A percentile compares a stretch with the other conserved stretches of the same genome.
These are phyloP conservation scores for Mayamaea pseudoterrestris DNA, from an alignment of 108 stramenopile species.

Conservation along the genomic window DNA sequence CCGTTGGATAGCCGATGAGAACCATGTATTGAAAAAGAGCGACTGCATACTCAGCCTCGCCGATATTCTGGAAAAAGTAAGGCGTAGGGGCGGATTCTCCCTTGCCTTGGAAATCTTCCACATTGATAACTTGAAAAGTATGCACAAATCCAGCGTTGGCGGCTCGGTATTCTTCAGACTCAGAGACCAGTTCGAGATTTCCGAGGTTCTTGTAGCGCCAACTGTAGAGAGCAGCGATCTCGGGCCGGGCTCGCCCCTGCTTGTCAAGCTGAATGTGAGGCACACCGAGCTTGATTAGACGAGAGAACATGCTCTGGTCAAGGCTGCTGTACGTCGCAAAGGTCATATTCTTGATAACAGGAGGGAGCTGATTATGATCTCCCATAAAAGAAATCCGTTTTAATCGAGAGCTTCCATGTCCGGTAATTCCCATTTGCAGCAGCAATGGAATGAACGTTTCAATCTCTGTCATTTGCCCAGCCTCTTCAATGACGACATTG, in stretches of 20 bases:
- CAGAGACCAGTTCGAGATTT: conserved; percentile 67
- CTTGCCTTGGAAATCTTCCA: conserved; percentile 82
- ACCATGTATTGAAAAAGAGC: conserved; percentile 98
- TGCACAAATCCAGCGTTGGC: conserved; percentile 90
- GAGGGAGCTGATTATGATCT: conserved; percentile 97
- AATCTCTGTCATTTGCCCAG: conserved; percentile 94
- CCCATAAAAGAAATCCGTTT: conserved; percentile 94
- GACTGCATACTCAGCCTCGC: conserved; percentile 97
- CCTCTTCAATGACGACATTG: conserved; percentile 96
- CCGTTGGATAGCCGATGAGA: conserved; percentile 88
- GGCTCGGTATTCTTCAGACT: conserved; percentile 28
- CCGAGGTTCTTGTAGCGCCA: conserved; percentile 87
- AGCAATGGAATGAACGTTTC: conserved; percentile 93
- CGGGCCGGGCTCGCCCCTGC: conserved; percentile 90
- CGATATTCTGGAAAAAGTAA: conserved; percentile 93
- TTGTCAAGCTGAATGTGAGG: conserved; percentile 78
- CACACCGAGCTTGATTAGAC: conserved; percentile 83
- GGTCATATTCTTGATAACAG: conserved; percentile 83
- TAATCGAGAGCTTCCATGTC: conserved; percentile 67
- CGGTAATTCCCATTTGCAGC: conserved; percentile 72
- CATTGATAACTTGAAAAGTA: conserved; percentile 86
- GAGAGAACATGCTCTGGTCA: conserved; percentile 91
- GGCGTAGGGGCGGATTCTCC: conserved; percentile 84
- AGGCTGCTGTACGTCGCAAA: conserved; percentile 79
- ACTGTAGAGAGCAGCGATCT: conserved; percentile 81